These are phyloP conservation scores for Papiliotrema nemorosa DNA, from an alignment of 1,284 basidiomycete species.

Conservation along the genomic window DNA sequence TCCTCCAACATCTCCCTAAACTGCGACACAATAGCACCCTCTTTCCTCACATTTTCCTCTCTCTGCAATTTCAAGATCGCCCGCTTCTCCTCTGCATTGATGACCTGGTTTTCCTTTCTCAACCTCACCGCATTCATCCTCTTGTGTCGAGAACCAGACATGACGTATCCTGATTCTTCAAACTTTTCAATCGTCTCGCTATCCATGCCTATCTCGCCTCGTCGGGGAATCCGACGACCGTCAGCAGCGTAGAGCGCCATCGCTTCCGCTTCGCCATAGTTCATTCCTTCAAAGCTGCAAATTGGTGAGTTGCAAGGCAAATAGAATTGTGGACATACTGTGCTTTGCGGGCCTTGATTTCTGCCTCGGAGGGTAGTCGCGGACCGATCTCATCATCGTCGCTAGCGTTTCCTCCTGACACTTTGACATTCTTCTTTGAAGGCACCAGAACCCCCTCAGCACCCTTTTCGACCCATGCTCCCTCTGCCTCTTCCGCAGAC, in stretches of 20 bases:
- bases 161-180: slow-evolving; percentile 92
- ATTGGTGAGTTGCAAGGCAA: slow-evolving; percentile 6
- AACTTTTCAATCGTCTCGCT: slow-evolving; percentile 80
- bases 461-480: slow-evolving; percentile 38
- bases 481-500: slow-evolving; percentile 47
- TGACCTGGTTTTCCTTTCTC: slow-evolving; percentile 96
- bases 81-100: slow-evolving; percentile 94
- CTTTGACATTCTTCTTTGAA: too few relatives aligned
- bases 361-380: slow-evolving; percentile 45
- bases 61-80: slow-evolving; percentile 87
- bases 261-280: slow-evolving; percentile 91
- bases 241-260: slow-evolving; percentile 94
- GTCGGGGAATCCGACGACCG: slow-evolving; percentile 88
- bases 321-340: slow-evolving; percentile 47
- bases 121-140: slow-evolving; percentile 97
- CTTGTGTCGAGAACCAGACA: slow-evolving; percentile 89
- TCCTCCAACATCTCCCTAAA: slow-evolving; percentile 56
- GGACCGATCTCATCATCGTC: slow-evolving; percentile 71
- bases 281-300: slow-evolving; percentile 66
- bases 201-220: slow-evolving; percentile 94
- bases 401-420: too few relatives aligned
- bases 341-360: slow-evolving; percentile 57
- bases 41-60: slow-evolving; percentile 87
- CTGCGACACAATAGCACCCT: slow-evolving; percentile 61
- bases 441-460: too few relatives aligned